Conservation (phyloP, 495 filamentous ascomycete species). For the Neurospora tetrasperma region DNA sequence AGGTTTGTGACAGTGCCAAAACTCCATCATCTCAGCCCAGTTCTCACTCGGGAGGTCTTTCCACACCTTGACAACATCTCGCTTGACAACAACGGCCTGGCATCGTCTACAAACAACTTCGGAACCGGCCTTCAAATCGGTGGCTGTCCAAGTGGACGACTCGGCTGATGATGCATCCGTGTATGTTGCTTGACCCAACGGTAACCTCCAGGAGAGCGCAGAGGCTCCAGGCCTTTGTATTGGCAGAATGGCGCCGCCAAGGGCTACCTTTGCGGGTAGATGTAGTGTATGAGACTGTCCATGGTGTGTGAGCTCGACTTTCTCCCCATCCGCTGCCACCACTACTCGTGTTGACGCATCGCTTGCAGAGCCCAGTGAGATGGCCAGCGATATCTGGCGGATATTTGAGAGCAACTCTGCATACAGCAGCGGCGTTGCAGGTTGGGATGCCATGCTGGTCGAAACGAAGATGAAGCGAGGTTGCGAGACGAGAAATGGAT, state of each 20-base stretch:
- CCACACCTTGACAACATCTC: conserved; percentile 50
- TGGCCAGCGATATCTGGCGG: conserved; percentile 66
- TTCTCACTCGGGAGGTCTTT: conserved; percentile 92
- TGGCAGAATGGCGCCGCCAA: conserved; percentile 27
- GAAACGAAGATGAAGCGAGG: background rate
- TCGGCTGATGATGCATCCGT: conserved; percentile 23
- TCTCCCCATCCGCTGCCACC: conserved; percentile 39
- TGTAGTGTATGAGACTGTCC: conserved; percentile 44
- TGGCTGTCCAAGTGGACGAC: conserved; percentile 61
- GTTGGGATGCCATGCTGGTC: background rate
- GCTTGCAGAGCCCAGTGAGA: conserved; percentile 47
- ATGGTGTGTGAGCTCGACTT: conserved; percentile 44
- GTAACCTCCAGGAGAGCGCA: conserved; percentile 62
- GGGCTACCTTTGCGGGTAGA: conserved; percentile 53
- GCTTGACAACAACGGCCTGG: conserved; percentile 30
- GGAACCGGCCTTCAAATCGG: conserved; percentile 42
- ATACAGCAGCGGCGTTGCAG: conserved; percentile 40
- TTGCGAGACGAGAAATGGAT: background rate
- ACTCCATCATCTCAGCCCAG: conserved; percentile 99
- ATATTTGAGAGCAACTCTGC: conserved; percentile 86
- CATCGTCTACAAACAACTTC: conserved; percentile 60
- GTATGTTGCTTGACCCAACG: conserved; percentile 25
- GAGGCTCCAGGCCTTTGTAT: conserved; percentile 24
- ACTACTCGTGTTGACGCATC: conserved; percentile 36
- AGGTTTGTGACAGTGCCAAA: conserved; percentile 98